Base-by-base conservation (phyloP, 2,329 filamentous ascomycete genomes). In the Tolypocladium ophioglossoides region DNA sequence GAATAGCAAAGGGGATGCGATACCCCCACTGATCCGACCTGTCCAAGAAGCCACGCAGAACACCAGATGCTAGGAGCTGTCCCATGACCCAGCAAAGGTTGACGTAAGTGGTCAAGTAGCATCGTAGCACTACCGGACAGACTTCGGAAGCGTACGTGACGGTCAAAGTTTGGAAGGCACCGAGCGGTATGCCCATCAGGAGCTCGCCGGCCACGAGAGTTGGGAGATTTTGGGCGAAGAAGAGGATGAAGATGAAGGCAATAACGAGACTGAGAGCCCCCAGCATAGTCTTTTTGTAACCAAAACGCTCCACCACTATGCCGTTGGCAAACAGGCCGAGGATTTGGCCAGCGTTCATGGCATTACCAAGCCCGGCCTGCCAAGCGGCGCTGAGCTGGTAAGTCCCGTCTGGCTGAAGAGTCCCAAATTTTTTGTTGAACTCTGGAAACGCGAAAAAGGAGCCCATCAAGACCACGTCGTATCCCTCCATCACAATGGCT, bases 401-500 rank as follows among this genome's bases (percentile, higher is more conserved):
- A 3, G 64, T 68, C 53, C 74, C 77, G 47, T 74, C 68, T 7
- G 67, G 58, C 24, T 73, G 66, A 54, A 70, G 71, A 47, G 74
- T 71, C 53, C 80, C 80, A 60, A 81, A 83, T 64, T 82, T 83
- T 59, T 67, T 66, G 60, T 79, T 80, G 68, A 83, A 84, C 60
- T 79, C 75, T 4, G 75, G 72, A 53, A 81, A 79, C 38, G 78
- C 78, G 57, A 79, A 91, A 65, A 94, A 90, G 70, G 91, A 91
- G 74, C 86, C 89, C 62, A 92, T 82, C 52, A 95, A 74, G 63
- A 82, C 85, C 55, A 94, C 77, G 66, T 95, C 89, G 72, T 91
- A 95, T 35, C 89, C 90, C 70, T 95, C 90, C 91, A 96, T 96
- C 63, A 82, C 83, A 64, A 95, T 94, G 67, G 87, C 91, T 0